Evolutionary conservation across 768 basidiomycete species (phyloP), one percentile per base, ranked within the genome.

Genomic region (Mycena amicta): DNA sequence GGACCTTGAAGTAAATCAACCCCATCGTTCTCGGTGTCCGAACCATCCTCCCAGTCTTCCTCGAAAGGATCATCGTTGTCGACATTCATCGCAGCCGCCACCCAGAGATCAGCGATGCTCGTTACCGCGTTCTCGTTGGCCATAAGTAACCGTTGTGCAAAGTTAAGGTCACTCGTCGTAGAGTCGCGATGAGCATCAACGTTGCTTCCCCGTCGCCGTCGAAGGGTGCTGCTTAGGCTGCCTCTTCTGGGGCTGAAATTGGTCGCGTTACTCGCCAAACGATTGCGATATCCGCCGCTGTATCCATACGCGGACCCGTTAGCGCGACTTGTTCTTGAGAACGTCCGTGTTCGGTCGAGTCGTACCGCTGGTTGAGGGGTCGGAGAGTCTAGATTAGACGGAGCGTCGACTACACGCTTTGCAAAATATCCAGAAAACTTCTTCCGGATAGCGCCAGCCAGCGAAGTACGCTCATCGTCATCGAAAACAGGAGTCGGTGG

Each of bases 51-150:
- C 43, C 76, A 75, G 55, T 86, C 87, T 12, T 74, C 77, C 64
- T 87, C 84, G 59, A 90, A 90, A 2, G 87, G 87, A 56, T 94
- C 88, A 62, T 95, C 93, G 65, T 91, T 90, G 68, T 96, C 95
- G 28, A 89, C 93, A 59, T 96, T 97, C 76, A 96, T 93, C 5
- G 96, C 97, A 20, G 95, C 91, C 4, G 94, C 93, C 52, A 98
- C 93, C 97, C 97, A 99, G 22, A 99, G 77, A 73, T 98, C 96
- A 23, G 94, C 92, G 67, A 99, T 92, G 64, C 89, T 93, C 56
- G 93, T 95, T 4, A 95, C 94, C 13, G 93, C 90, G 65, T 93
- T 91, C 73, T 97, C 95, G 72, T 97, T 97, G 20, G 96, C 96
- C 77, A 95, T 86, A 43, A 96, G 75, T 23, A 96, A 69, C 58